Evolutionary conservation across 2,329 filamentous ascomycete genomes (phyloP).

Genomic region (Colletotrichum spinosum): DNA sequence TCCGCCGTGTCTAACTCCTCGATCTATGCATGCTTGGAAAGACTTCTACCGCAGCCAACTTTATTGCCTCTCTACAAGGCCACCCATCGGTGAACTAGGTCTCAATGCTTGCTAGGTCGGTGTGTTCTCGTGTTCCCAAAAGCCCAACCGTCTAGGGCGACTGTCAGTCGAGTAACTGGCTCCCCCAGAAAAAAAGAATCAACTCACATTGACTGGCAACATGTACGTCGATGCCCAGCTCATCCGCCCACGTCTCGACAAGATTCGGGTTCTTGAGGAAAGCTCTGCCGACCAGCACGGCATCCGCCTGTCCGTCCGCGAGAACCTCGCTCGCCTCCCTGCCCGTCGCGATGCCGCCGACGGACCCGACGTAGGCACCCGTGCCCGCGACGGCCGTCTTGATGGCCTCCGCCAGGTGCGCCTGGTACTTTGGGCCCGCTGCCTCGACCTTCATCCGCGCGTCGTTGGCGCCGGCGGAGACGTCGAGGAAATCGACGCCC

Average conservation of each 20-base stretch:
- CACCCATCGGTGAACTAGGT: too few relatives aligned
- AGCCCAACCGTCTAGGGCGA: constrained; percentile 31
- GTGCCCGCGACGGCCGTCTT: constrained; percentile 76
- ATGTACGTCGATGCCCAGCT: constrained; percentile 58
- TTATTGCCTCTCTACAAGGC: too few relatives aligned
- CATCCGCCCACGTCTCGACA: constrained; percentile 65
- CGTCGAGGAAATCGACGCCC: constrained; percentile 80
- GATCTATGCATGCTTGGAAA: too few relatives aligned
- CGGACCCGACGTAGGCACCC: constrained; percentile 50
- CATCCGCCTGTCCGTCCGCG: constrained; percentile 57
- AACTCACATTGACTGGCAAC: constrained; percentile 51
- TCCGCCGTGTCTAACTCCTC: too few relatives aligned
- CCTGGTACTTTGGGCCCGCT: constrained; percentile 76
- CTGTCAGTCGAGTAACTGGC: neutral
- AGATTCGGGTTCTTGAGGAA: constrained; percentile 68
- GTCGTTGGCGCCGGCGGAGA: constrained; percentile 75
- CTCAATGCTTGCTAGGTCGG: constrained; percentile 35
- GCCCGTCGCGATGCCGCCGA: constrained; percentile 58
- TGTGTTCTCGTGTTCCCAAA: constrained; percentile 36
- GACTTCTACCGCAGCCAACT: too few relatives aligned
- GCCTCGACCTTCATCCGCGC: constrained; percentile 66
- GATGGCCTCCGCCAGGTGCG: constrained; percentile 71
- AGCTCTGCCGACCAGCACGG: constrained; percentile 58
- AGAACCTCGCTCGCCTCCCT: constrained; percentile 59
- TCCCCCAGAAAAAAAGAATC: neutral